A percentile compares a stretch with the other conserved stretches of the same genome.
Conservation (phyloP, 1,284 basidiomycete species). For the Violaceomyces palustris region DNA sequence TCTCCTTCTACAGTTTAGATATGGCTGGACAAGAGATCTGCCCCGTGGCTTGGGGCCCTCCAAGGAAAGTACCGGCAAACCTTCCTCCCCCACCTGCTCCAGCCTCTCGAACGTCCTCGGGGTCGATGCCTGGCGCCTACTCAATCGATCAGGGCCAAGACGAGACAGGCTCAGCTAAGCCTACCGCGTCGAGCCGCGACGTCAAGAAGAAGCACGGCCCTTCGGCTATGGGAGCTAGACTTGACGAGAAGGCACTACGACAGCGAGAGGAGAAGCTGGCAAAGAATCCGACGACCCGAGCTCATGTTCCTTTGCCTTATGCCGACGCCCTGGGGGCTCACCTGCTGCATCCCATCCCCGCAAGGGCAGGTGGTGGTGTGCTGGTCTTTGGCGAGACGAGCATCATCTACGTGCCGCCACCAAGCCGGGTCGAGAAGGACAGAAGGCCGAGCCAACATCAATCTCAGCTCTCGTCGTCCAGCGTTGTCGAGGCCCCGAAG, state of each 20-base stretch:
- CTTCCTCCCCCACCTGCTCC: too few species aligned
- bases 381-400: conserved; percentile 42
- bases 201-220: conserved; percentile 25
- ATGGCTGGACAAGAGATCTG: conserved; percentile 20
- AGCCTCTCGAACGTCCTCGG: too few species aligned
- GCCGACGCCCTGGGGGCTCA: conserved; percentile 43
- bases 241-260: conserved; percentile 9
- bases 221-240: conserved; percentile 25
- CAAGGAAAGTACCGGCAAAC: too few species aligned
- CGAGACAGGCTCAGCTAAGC: too few species aligned
- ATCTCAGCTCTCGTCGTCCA: conserved; percentile 1
- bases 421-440: conserved; percentile 37
- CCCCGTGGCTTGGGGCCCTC: conserved; percentile 38
- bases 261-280: conserved; percentile 33
- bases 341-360: conserved; percentile 30
- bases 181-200: too few species aligned
- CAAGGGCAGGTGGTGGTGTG: conserved; percentile 39
- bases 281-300: conserved; percentile 18
- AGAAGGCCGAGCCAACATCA: conserved; percentile 21
- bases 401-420: conserved; percentile 39
- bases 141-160: conserved; percentile 7
- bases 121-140: not conserved
- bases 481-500: not conserved
- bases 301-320: conserved; percentile 45
- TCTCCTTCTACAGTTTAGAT: conserved; percentile 45